Evolutionary conservation across 805 yeast species (phyloP).

Genomic region (Brettanomyces naardenensis): DNA sequence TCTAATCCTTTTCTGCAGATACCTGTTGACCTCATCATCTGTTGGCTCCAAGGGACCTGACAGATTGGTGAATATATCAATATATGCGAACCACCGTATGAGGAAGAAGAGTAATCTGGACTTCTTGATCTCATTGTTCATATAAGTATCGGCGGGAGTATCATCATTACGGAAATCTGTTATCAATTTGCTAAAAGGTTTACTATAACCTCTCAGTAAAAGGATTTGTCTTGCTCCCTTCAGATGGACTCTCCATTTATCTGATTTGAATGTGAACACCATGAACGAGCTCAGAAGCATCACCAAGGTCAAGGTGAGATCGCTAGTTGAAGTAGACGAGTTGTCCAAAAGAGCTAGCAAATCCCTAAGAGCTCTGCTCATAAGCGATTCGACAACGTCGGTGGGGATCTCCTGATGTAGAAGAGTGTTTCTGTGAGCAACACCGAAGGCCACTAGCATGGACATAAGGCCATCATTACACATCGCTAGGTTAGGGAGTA

Average conservation of each 20-base stretch:
- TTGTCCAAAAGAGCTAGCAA: slow-evolving; percentile 43
- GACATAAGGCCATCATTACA: slow-evolving; percentile 48
- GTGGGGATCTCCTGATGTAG: slow-evolving; percentile 26
- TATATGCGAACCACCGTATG: slow-evolving; percentile 60
- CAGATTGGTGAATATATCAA: slow-evolving; percentile 56
- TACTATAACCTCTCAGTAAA: slow-evolving; percentile 38
- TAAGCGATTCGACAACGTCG: slow-evolving; percentile 41
- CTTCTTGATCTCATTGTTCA: slow-evolving; percentile 20
- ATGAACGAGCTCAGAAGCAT: slow-evolving; percentile 53
- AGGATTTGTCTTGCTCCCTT: slow-evolving; percentile 63
- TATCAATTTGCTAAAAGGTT: slow-evolving; percentile 22
- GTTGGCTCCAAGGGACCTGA: slow-evolving; percentile 40
- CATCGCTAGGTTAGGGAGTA: slow-evolving; percentile 64
- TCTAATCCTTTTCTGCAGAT: slow-evolving; percentile 4
- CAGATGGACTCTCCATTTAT: slow-evolving; percentile 56
- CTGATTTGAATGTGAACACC: slow-evolving; percentile 35
- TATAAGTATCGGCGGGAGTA: slow-evolving; percentile 6
- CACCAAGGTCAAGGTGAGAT: slow-evolving; percentile 56
- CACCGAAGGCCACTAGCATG: slow-evolving; percentile 44
- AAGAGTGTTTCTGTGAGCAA: slow-evolving; percentile 28
- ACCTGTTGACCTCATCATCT: slow-evolving; percentile 13
- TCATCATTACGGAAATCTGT: slow-evolving; percentile 12
- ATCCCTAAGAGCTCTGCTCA: slow-evolving; percentile 51
- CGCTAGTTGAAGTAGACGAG: slow-evolving; percentile 48
- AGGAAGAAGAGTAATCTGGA: slow-evolving; percentile 45